Evolutionary conservation across 1,284 basidiomycete species (phyloP).

Genomic region (Puccinia novopanici): DNA sequence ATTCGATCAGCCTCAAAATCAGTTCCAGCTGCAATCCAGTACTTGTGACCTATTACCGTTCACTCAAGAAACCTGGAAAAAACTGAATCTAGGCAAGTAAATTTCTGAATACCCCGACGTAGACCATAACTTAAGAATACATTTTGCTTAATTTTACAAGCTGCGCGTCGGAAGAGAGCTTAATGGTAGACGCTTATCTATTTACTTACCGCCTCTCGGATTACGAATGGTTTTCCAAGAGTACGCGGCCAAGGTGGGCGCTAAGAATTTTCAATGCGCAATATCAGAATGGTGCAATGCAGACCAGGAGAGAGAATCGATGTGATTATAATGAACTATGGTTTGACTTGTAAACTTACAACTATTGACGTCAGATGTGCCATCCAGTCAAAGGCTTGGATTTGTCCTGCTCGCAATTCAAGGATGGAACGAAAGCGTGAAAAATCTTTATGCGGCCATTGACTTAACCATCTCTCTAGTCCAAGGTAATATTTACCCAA

Average conservation of each 20-base stretch:
- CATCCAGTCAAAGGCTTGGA: too few species aligned
- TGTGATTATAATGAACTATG: too few species aligned
- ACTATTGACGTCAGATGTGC: too few species aligned
- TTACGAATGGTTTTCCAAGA: constrained; percentile 1
- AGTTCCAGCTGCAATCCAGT: constrained; percentile 31
- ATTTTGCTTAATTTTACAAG: background rate
- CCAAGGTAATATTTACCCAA: constrained; percentile 30
- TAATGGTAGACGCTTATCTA: too few species aligned
- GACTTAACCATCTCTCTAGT: constrained; percentile 36
- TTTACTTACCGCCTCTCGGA: background rate
- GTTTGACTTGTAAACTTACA: too few species aligned
- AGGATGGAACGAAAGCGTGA: constrained; percentile 39
- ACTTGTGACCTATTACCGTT: constrained; percentile 46
- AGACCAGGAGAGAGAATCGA: constrained; percentile 38
- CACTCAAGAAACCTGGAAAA: constrained; percentile 38
- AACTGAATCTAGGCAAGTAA: constrained; percentile 35
- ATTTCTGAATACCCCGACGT: constrained; percentile 32
- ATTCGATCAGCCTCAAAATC: constrained; percentile 9
- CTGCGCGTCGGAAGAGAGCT: background rate
- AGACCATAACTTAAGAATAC: constrained; percentile 39
- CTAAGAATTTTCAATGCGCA: constrained; percentile 41
- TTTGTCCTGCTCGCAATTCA: too few species aligned
- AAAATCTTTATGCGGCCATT: constrained; percentile 28
- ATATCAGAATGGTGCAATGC: constrained; percentile 47
- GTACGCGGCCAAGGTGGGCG: constrained; percentile 27